Evolutionary conservation across 164 flowering plant genomes (phyloP).

Genomic region (Vitis labrusca): DNA sequence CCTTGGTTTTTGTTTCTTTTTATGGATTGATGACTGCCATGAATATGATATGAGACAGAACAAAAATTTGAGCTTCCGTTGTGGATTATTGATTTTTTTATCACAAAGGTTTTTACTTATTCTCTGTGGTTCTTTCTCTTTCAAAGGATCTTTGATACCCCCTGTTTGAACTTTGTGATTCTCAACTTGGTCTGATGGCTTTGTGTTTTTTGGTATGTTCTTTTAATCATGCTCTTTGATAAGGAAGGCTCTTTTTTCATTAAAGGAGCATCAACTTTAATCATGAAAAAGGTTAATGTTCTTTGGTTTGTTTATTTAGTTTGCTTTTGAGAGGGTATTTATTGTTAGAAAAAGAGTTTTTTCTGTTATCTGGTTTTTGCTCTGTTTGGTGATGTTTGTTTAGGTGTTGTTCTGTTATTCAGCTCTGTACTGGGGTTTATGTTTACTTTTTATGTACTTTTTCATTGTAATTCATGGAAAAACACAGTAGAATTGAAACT

Average conservation of each 20-base stretch:
- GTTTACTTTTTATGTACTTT: neutral
- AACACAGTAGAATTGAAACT: neutral
- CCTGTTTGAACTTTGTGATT: no score
- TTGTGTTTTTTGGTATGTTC: no score
- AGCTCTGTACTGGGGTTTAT: neutral
- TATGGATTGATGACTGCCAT: neutral
- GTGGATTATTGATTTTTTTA: no score
- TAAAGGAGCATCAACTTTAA: neutral
- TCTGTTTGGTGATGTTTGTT: slow-evolving; percentile 8
- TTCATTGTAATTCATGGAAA: neutral
- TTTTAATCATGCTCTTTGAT: no score
- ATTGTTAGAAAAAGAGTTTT: neutral
- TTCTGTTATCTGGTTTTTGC: slow-evolving; percentile 2
- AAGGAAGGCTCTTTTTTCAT: neutral
- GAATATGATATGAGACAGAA: no score
- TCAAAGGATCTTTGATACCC: no score
- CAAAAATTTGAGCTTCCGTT: neutral
- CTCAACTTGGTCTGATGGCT: no score
- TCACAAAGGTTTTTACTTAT: no score
- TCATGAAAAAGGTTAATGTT: neutral
- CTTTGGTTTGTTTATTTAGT: neutral
- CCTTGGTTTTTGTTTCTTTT: neutral
- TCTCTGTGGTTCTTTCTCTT: no score
- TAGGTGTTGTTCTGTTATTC: neutral
- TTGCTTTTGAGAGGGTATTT: neutral